Evolutionary conservation across 1,139 yeast genomes (phyloP).

Genomic region (Meyerozyma sp.): DNA sequence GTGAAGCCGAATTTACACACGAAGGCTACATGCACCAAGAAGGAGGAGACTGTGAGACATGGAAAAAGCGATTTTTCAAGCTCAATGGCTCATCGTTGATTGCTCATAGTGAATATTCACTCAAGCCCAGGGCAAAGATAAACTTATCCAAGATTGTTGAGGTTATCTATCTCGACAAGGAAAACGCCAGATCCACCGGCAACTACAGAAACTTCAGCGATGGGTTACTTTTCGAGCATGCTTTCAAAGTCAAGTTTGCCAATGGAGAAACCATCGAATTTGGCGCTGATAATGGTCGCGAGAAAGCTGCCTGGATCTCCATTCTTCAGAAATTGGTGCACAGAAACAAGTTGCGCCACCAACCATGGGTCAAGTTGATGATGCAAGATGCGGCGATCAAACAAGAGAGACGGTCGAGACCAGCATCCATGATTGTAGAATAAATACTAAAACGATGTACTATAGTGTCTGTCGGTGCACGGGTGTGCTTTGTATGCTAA

Average conservation of each 20-base stretch:
- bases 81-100: constrained; percentile 55
- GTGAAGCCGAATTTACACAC: constrained; percentile 29
- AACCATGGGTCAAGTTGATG: constrained; percentile 67
- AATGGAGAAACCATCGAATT: constrained; percentile 69
- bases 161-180: constrained; percentile 45
- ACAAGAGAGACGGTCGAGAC: neutral
- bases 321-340: constrained; percentile 49
- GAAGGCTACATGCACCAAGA: constrained; percentile 73
- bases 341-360: constrained; percentile 50
- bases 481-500: neutral
- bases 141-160: constrained; percentile 59
- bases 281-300: constrained; percentile 57
- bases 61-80: constrained; percentile 61
- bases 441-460: neutral
- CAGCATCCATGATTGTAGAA: neutral
- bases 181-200: constrained; percentile 25
- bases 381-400: constrained; percentile 12
- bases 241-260: constrained; percentile 58
- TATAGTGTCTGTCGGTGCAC: neutral
- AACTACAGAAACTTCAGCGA: constrained; percentile 59
- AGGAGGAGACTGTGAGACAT: constrained; percentile 67
- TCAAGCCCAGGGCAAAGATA: constrained; percentile 61
- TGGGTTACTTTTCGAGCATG: constrained; percentile 53
- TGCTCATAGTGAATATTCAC: constrained; percentile 61
- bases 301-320: constrained; percentile 52